A percentile compares a stretch with the other conserved stretches of the same genome.
These are phyloP conservation scores for Sordariomycetes sp. DNA, from an alignment of 2,329 filamentous ascomycete genomes.

Conservation along the genomic window DNA sequence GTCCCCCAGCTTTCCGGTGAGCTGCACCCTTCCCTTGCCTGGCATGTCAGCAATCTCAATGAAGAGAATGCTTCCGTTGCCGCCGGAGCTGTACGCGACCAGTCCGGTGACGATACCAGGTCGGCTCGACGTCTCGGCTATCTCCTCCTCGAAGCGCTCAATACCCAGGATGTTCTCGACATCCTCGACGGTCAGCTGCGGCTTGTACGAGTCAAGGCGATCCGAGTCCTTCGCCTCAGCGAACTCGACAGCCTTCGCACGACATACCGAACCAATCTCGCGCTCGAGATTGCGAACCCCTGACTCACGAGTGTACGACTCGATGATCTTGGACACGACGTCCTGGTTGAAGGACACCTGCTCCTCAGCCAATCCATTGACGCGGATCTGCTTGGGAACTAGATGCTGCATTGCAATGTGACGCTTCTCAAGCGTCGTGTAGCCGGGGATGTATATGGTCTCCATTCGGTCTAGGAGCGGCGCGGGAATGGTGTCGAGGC, in stretches of 20 bases:
- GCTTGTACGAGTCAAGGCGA: constrained; percentile 59
- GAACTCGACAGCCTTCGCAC: constrained; percentile 90
- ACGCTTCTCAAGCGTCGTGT: constrained; percentile 93
- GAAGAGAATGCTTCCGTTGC: constrained; percentile 93
- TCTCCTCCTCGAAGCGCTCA: constrained; percentile 90
- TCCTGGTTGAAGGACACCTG: constrained; percentile 72
- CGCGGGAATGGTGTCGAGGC: constrained; percentile 87
- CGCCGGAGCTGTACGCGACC: constrained; percentile 86
- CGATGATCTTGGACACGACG: constrained; percentile 91
- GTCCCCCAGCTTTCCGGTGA: constrained; percentile 92
- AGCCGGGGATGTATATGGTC: constrained; percentile 84
- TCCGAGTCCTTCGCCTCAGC: constrained; percentile 78
- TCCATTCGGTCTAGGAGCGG: constrained; percentile 96
- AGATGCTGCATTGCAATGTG: constrained; percentile 89
- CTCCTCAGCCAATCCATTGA: constrained; percentile 72
- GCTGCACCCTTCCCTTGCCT: constrained; percentile 80
- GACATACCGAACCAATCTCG: constrained; percentile 89
- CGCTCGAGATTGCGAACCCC: constrained; percentile 94
- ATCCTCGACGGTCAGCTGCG: constrained; percentile 66
- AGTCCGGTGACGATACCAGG: constrained; percentile 94
- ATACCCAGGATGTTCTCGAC: constrained; percentile 87
- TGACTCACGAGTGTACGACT: constrained; percentile 90
- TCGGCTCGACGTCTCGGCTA: constrained; percentile 74
- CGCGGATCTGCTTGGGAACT: constrained; percentile 90
- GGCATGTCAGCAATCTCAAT: constrained; percentile 98